Evolutionary conservation across 208 protist genomes (phyloP), one percentile per base, ranked within the genome.

Genomic region (Herpetomonas tarakana): DNA sequence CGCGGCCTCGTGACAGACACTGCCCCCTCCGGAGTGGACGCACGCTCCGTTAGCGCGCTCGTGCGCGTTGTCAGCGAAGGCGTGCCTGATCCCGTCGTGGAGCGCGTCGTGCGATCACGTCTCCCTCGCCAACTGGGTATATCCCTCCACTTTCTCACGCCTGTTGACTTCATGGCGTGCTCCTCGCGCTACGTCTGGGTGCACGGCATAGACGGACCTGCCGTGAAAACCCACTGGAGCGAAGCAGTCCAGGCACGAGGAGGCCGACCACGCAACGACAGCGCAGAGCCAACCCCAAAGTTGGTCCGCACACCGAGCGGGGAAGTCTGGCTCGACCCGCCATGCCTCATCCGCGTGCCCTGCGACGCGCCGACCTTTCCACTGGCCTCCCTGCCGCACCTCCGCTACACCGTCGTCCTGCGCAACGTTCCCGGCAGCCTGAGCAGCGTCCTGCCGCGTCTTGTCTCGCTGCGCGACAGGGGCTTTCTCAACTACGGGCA

Each of bases 401-500:
- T 86, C 6, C 69, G 58, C 25, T 92, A 88, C 68, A 91, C 84
- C 1, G 58, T 94, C 24, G 62, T 86, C 7, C 62, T 94, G 31
- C 81, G 88, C 52, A 75, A 87, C 47, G 64, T 92, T 25, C 63
- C 67, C 22, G 68, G 82, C 30, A 72, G 74, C 55, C 65, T 94
- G 14, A 61, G 71, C 1, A 79, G 89, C 54, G 58, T 94, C n/a
- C 74, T 94, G 49, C 71, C 77, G 1, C 72, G 69, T 47, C 74
- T 94, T 12, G 76, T 78, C 22, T 53, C 54, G 26, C 16, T 94
- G 1, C 50, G 57, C 29, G 31, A 41, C 18, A 26, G 66, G 44
- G 88, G 88, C 9, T 83, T 88, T 45, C 24, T 89, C 16, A 94
- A 94, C 69, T 94, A 91, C 74, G 61, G 52, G 11, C 85, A 94